Base-by-base conservation (phyloP, 352 stramenopile genomes). In the Pythium brachiatum region DNA sequence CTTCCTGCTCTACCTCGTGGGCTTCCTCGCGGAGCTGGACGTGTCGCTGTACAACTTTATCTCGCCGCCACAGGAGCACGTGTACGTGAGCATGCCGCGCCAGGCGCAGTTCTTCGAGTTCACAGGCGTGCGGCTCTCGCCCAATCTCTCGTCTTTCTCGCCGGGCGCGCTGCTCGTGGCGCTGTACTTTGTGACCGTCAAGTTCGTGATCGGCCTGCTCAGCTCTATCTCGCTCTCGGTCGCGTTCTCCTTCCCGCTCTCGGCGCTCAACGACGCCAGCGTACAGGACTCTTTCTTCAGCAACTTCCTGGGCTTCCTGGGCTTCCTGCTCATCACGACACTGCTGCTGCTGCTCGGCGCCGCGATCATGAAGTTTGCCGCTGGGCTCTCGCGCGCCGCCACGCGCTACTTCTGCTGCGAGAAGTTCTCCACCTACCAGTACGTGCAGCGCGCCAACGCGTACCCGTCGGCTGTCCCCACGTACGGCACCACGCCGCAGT, bases 341-440 rank as follows among this genome's bases (percentile, higher is more conserved):
- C 38, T 86, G 57, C 73, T 89, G 57, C 53, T 89, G 16, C 52
- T 75, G 18, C 58, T 86, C 36, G 79, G 79, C 58, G 74, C 79
- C 60, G 71, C 66, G 25, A 66, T 88, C 61, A 87, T 90, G 77
- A 74, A 83, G 51, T 76, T 76, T 27, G 64, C 65, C 3, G 81
- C 75, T 27, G 62, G 59, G 7, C 54, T 87, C 11, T 86, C 77
- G 29, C 70, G 68, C 32, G 53, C 65, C 31, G 74, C 77, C 6
- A 88, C 81, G 27, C 76, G 78, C 44, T 86, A 79, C 66, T 90
- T 90, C 62, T 88, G 78, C 70, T 88, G 78, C 54, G 81, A 90
- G 43, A 76, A 74, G 54, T 85, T 83, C 47, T 73, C 68, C 13
- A 75, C 73, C 18, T 79, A 86, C 62, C 66, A 74, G 36, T 79